phyloP scores from a whole-genome alignment of 169 alveolate genomes.

The Pseudocohnilembus persalinus region DNA sequence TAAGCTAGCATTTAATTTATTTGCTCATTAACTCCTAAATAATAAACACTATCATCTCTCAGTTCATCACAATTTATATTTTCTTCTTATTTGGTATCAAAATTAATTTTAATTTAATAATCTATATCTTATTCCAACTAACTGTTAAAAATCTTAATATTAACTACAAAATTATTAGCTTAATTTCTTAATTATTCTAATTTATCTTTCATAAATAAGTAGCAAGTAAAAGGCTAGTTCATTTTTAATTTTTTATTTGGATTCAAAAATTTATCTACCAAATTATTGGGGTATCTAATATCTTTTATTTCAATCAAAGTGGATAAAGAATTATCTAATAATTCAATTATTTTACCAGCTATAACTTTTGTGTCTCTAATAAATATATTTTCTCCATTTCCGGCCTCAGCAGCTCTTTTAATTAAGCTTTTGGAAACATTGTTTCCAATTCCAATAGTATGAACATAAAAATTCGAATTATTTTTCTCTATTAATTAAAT shows the following conservation, averaged over 20 bases:
- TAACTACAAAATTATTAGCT: too few relatives aligned
- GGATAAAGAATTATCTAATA: background rate
- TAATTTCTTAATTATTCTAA: too few relatives aligned
- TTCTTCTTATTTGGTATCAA: background rate
- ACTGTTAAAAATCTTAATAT: too few relatives aligned
- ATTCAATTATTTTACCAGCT: background rate
- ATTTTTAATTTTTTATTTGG: background rate
- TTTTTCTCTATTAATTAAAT: background rate
- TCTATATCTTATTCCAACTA: too few relatives aligned
- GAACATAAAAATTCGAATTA: background rate
- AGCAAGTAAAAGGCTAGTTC: too few relatives aligned
- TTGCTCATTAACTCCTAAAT: background rate
- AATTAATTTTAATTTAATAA: background rate
- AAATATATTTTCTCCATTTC: background rate
- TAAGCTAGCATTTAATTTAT: background rate
- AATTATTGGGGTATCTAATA: background rate
- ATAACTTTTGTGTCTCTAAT: background rate
- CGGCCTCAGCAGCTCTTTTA: background rate
- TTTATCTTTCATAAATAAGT: too few relatives aligned
- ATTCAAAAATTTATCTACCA: background rate
- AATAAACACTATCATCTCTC: background rate
- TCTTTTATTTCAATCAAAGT: background rate
- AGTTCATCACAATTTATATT: background rate
- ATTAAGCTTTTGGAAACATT: background rate
- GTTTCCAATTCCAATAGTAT: constrained; percentile 1